A percentile compares a stretch with the other conserved stretches of the same genome.
These are phyloP conservation scores for Thermochaetoides thermophila DNA, from an alignment of 495 filamentous ascomycete genomes.

Conservation along the genomic window DNA sequence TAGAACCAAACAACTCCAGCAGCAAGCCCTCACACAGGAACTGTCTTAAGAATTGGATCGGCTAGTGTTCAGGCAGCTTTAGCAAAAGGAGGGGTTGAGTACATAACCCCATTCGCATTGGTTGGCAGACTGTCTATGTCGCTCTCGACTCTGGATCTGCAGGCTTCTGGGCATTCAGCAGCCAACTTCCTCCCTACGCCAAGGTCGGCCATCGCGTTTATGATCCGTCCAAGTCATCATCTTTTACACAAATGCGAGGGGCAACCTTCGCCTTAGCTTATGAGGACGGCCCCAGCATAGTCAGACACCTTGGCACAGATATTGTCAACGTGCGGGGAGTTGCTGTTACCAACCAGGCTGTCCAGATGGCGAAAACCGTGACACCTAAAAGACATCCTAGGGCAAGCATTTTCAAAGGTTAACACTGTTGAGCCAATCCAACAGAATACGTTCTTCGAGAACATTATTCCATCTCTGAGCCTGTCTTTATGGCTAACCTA, in stretches of 20 bases:
- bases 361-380: slow-evolving; percentile 54
- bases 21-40: no score
- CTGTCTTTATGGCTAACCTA: slow-evolving; percentile 60
- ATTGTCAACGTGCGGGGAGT: slow-evolving; percentile 60
- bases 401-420: slow-evolving; percentile 59
- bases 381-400: slow-evolving; percentile 63
- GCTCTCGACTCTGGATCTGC: slow-evolving; percentile 77
- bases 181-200: slow-evolving; percentile 32
- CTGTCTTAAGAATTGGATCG: no score
- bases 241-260: slow-evolving; percentile 26
- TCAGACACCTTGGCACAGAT: slow-evolving; percentile 56
- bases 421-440: slow-evolving; percentile 53
- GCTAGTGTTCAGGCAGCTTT: slow-evolving; percentile 49
- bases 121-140: slow-evolving; percentile 57
- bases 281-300: slow-evolving; percentile 55
- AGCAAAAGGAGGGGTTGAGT: slow-evolving; percentile 48
- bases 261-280: slow-evolving; percentile 53
- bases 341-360: slow-evolving; percentile 47
- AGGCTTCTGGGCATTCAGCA: slow-evolving; percentile 76
- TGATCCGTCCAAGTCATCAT: slow-evolving; percentile 45
- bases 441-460: slow-evolving; percentile 76
- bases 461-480: slow-evolving; percentile 48
- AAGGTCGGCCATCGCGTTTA: slow-evolving; percentile 43
- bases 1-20: no score
- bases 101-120: slow-evolving; percentile 58